These are phyloP conservation scores for Hyphodiscus sp. DNA, from an alignment of 2,329 filamentous ascomycete genomes.

Conservation along the genomic window DNA sequence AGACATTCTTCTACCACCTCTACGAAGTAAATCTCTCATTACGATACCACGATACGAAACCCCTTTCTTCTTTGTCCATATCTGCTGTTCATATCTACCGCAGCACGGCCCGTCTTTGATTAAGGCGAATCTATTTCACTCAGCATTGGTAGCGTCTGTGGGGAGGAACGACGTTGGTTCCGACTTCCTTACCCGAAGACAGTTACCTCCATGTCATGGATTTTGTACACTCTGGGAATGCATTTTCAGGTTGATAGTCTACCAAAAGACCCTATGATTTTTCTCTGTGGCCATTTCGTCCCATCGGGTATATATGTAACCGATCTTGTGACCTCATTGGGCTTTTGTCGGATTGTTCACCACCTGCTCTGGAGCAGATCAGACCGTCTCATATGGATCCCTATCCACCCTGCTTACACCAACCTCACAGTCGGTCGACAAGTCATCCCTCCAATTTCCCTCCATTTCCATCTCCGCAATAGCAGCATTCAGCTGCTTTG, in stretches of 20 bases:
- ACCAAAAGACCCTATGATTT: too few species aligned
- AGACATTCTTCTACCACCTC: neutral
- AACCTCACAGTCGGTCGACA: conserved; percentile 39
- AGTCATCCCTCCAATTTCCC: conserved; percentile 29
- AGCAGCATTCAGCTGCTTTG: conserved; percentile 33
- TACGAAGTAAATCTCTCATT: neutral
- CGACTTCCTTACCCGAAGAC: too few species aligned
- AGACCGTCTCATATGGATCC: conserved; percentile 80
- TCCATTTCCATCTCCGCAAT: conserved; percentile 50
- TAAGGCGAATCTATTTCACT: neutral
- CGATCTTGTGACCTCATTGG: neutral
- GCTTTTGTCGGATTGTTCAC: neutral
- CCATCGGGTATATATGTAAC: too few species aligned
- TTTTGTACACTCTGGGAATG: too few species aligned
- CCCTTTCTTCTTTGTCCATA: neutral
- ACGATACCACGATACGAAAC: neutral
- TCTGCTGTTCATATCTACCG: neutral
- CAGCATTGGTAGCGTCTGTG: too few species aligned
- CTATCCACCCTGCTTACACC: conserved; percentile 72
- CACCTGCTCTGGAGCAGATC: neutral
- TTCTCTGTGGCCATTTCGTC: too few species aligned
- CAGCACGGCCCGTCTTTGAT: neutral
- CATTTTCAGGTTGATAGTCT: too few species aligned
- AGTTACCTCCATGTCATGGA: too few species aligned
- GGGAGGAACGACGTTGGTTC: too few species aligned